Evolutionary conservation across 192 early-diverging fungal genomes (phyloP).

Genomic region (Podila epicladia): DNA sequence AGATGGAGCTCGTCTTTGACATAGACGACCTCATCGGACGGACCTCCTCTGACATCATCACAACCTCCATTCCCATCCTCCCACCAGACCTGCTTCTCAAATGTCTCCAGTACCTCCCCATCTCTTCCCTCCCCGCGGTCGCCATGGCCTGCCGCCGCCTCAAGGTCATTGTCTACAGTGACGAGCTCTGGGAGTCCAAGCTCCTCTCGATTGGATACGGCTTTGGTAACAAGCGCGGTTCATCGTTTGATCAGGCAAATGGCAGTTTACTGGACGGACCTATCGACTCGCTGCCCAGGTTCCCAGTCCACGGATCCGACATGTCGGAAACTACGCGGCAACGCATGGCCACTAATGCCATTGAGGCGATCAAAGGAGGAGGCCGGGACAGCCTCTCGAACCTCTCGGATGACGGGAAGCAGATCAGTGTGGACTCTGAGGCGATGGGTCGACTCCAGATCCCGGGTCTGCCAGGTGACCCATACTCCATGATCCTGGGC

Average conservation of each 20-base stretch:
- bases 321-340: slow-evolving; percentile 28
- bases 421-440: slow-evolving; percentile 19
- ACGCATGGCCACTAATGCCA: slow-evolving; percentile 31
- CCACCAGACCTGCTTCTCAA: slow-evolving; percentile 60
- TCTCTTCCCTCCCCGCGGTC: slow-evolving; percentile 55
- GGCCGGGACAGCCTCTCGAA: slow-evolving; percentile 25
- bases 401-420: slow-evolving; percentile 22
- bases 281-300: slow-evolving; percentile 29
- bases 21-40: slow-evolving; percentile 37
- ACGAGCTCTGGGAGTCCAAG: slow-evolving; percentile 79
- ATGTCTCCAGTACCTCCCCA: slow-evolving; percentile 58
- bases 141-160: slow-evolving; percentile 74
- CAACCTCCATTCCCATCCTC: slow-evolving; percentile 43
- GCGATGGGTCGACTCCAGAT: slow-evolving; percentile 42
- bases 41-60: slow-evolving; percentile 33
- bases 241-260: not conserved
- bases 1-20: slow-evolving; percentile 51
- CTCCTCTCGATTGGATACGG: slow-evolving; percentile 62
- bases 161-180: slow-evolving; percentile 82
- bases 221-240: slow-evolving; percentile 27
- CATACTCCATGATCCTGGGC: slow-evolving; percentile 56
- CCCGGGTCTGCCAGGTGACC: slow-evolving; percentile 58
- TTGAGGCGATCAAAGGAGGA: slow-evolving; percentile 13
- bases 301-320: slow-evolving; percentile 38
- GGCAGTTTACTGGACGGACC: slow-evolving; percentile 26